Evolutionary conservation across 2,329 filamentous ascomycete species (phyloP).

Genomic region (Trichoderma sp.): DNA sequence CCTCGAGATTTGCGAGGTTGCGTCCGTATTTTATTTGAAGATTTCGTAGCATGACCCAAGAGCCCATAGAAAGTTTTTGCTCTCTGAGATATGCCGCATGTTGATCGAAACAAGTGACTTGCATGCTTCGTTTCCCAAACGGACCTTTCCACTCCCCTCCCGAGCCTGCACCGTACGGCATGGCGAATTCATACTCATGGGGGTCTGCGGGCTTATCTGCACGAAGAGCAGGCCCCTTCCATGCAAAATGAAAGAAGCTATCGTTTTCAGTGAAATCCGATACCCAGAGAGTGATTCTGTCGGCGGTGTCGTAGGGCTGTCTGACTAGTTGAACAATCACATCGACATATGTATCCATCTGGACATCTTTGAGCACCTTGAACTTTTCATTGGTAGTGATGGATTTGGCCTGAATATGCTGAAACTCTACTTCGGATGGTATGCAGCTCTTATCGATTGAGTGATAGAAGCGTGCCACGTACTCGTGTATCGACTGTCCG

Average conservation of each 20-base stretch:
- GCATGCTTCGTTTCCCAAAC: constrained; percentile 70
- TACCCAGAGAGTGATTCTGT: constrained; percentile 68
- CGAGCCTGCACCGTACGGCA: constrained; percentile 31
- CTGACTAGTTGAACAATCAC: constrained; percentile 71
- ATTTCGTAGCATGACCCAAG: constrained; percentile 71
- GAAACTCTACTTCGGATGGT: constrained; percentile 51
- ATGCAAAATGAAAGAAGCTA: constrained; percentile 58
- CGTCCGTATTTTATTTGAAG: constrained; percentile 67
- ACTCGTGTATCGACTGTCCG: constrained; percentile 43
- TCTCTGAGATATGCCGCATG: constrained; percentile 64
- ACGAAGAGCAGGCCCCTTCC: constrained; percentile 38
- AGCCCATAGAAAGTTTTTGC: constrained; percentile 56
- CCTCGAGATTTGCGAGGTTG: constrained; percentile 66
- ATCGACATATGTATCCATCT: constrained; percentile 63
- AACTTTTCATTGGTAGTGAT: constrained; percentile 60
- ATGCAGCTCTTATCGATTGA: constrained; percentile 49
- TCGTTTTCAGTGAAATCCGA: constrained; percentile 81
- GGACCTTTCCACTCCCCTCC: constrained; percentile 69
- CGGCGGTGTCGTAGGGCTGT: constrained; percentile 48
- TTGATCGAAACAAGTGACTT: constrained; percentile 70
- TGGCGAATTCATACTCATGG: constrained; percentile 55
- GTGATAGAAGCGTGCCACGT: constrained; percentile 55
- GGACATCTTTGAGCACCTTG: constrained; percentile 65
- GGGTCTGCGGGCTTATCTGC: constrained; percentile 55
- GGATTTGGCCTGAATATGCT: constrained; percentile 44